Conservation (phyloP, 2,329 filamentous ascomycete species). For the Fusarium sp. region DNA sequence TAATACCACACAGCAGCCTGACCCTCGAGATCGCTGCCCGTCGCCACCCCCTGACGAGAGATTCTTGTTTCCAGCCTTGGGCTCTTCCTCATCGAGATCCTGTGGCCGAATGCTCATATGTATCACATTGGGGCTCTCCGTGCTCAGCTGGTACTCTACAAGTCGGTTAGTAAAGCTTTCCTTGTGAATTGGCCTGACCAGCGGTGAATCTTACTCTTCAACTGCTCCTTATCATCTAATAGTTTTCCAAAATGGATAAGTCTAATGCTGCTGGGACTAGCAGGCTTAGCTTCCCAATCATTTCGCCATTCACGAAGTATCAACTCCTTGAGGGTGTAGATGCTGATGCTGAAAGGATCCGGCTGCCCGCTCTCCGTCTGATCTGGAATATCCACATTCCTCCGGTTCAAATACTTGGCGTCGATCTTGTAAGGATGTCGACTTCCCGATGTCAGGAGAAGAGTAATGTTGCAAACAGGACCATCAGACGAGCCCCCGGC, state of each 20-base stretch:
- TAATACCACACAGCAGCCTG: slow-evolving; percentile 65
- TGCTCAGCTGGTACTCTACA: slow-evolving; percentile 83
- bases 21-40: slow-evolving; percentile 55
- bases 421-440: slow-evolving; percentile 92
- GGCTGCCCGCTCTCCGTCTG: slow-evolving; percentile 67
- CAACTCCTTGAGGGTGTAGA: slow-evolving; percentile 93
- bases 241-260: slow-evolving; percentile 93
- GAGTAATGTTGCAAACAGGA: slow-evolving; percentile 77
- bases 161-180: slow-evolving; percentile 8
- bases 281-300: slow-evolving; percentile 90
- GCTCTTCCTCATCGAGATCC: slow-evolving; percentile 85
- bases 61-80: slow-evolving; percentile 72
- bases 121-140: slow-evolving; percentile 83
- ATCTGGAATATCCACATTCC: slow-evolving; percentile 81
- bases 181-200: not conserved
- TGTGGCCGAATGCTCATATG: slow-evolving; percentile 94
- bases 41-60: slow-evolving; percentile 56
- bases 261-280: slow-evolving; percentile 88
- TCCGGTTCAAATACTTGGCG: slow-evolving; percentile 84
- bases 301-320: slow-evolving; percentile 93
- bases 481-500: slow-evolving; percentile 48
- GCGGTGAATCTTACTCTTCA: slow-evolving; percentile 75
- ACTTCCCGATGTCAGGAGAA: slow-evolving; percentile 84
- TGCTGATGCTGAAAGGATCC: slow-evolving; percentile 90
- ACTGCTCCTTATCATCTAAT: slow-evolving; percentile 85